Evolutionary conservation across 1,284 basidiomycete genomes (phyloP).

Genomic region (Thelephora terrestris): DNA sequence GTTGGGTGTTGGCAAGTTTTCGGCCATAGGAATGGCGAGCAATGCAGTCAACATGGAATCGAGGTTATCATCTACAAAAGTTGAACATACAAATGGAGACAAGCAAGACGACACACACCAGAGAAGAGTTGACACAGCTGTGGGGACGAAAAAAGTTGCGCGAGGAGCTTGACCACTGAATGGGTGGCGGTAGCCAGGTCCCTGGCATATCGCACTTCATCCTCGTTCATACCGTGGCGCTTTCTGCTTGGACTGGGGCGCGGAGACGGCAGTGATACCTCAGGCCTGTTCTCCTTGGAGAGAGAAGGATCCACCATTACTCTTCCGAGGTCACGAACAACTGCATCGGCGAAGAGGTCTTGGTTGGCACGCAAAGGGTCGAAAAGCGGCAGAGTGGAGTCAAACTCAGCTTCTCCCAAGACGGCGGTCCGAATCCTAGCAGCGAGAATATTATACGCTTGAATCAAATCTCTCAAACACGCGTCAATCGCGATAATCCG

Average conservation of each 20-base stretch:
- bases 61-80: conserved; percentile 43
- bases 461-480: conserved; percentile 47
- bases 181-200: conserved; percentile 65
- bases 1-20: conserved; percentile 63
- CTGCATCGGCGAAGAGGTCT: conserved; percentile 37
- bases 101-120: conserved; percentile 30
- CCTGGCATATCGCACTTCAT: conserved; percentile 65
- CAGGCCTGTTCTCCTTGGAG: conserved; percentile 17
- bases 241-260: conserved; percentile 43
- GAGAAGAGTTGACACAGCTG: conserved; percentile 49
- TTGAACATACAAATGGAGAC: conserved; percentile 2
- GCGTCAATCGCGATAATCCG: conserved; percentile 41
- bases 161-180: conserved; percentile 54
- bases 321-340: conserved; percentile 53
- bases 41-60: conserved; percentile 47
- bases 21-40: conserved; percentile 58
- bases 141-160: conserved; percentile 46
- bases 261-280: conserved; percentile 35
- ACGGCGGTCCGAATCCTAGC: conserved; percentile 48
- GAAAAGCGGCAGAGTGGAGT: conserved; percentile 60
- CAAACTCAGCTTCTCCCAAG: conserved; percentile 35
- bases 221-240: conserved; percentile 55
- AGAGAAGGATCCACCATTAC: conserved; percentile 48
- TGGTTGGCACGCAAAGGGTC: conserved; percentile 49
- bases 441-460: conserved; percentile 60